These are phyloP conservation scores for Paraconiothyrium brasiliense DNA, from an alignment of 2,329 filamentous ascomycete genomes.

Conservation along the genomic window DNA sequence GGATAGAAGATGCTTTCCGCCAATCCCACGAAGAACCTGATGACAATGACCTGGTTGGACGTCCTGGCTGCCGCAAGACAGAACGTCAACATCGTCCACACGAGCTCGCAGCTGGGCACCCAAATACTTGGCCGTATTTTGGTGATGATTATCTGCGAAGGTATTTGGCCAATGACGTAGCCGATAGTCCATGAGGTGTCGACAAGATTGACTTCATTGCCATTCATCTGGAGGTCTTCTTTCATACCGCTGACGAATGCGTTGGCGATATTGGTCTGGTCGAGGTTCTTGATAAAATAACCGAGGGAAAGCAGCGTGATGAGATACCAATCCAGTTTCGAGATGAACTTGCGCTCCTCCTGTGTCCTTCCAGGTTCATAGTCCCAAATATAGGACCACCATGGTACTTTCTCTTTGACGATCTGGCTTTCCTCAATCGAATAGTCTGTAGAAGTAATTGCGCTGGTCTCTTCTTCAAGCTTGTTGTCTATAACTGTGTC, in stretches of 20 bases:
- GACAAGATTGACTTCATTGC: slow-evolving; percentile 35
- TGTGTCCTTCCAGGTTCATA: slow-evolving; percentile 36
- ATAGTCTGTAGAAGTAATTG: neutral
- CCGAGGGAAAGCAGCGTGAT: slow-evolving; percentile 33
- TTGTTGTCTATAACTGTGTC: slow-evolving; percentile 7
- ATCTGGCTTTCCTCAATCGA: neutral
- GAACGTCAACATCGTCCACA: slow-evolving; percentile 17
- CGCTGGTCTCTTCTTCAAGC: slow-evolving; percentile 2
- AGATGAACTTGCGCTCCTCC: slow-evolving; percentile 32
- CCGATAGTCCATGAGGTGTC: slow-evolving; percentile 32
- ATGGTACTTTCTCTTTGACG: slow-evolving; percentile 28
- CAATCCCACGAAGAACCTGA: slow-evolving; percentile 22
- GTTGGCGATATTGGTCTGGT: slow-evolving; percentile 38
- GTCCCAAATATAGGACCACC: slow-evolving; percentile 40
- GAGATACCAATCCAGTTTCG: slow-evolving; percentile 33
- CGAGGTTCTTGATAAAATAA: slow-evolving; percentile 40
- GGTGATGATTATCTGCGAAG: slow-evolving; percentile 18
- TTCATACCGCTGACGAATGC: slow-evolving; percentile 40
- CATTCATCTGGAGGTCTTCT: slow-evolving; percentile 34
- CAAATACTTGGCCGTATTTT: slow-evolving; percentile 16
- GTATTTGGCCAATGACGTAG: slow-evolving; percentile 20
- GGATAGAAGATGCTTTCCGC: slow-evolving; percentile 18
- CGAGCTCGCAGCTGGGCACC: slow-evolving; percentile 16
- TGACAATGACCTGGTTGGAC: slow-evolving; percentile 9
- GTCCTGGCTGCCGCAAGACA: slow-evolving; percentile 16